phyloP scores from a whole-genome alignment of 345 rosid species.

The Lenwebbia sp. region DNA sequence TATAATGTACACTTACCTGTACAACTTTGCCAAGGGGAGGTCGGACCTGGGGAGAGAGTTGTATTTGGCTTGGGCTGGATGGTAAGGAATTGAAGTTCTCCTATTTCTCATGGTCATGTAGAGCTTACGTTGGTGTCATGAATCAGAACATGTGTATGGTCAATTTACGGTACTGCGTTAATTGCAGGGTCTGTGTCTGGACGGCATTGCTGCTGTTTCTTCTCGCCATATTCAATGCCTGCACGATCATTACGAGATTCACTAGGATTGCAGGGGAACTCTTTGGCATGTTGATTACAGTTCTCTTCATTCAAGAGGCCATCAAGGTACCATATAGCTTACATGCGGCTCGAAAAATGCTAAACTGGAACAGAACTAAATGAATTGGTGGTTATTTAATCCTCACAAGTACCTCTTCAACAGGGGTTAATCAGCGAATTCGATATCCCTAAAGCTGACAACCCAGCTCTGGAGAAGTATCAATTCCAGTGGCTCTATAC shows the following conservation, averaged over 20 bases:
- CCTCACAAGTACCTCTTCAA: neutral
- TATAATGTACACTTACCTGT: slow-evolving; percentile 79
- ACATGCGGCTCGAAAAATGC: neutral
- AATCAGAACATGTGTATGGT: neutral
- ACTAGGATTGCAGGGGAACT: slow-evolving; percentile 74
- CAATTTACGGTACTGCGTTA: neutral
- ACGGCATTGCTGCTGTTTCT: slow-evolving; percentile 49
- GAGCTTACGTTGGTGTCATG: neutral
- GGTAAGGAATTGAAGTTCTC: slow-evolving; percentile 25
- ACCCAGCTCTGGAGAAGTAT: slow-evolving; percentile 24
- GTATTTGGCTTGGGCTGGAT: slow-evolving; percentile 71
- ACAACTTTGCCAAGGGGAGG: slow-evolving; percentile 50
- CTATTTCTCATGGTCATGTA: neutral
- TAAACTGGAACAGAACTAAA: neutral
- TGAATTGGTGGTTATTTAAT: neutral
- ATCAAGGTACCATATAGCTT: slow-evolving; percentile 29
- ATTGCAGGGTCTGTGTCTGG: slow-evolving; percentile 50
- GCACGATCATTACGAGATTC: slow-evolving; percentile 47
- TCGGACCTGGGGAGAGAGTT: slow-evolving; percentile 45
- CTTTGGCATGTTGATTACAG: slow-evolving; percentile 71
- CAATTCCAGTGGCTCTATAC: slow-evolving; percentile 47
- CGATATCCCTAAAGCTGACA: slow-evolving; percentile 23
- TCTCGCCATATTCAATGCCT: slow-evolving; percentile 60
- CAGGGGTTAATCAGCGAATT: slow-evolving; percentile 70
- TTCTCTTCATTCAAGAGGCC: slow-evolving; percentile 80